A percentile compares a stretch with the other conserved stretches of the same genome.
These are phyloP conservation scores for Madurella mycetomatis DNA, from an alignment of 2,329 filamentous ascomycete species.

Conservation along the genomic window DNA sequence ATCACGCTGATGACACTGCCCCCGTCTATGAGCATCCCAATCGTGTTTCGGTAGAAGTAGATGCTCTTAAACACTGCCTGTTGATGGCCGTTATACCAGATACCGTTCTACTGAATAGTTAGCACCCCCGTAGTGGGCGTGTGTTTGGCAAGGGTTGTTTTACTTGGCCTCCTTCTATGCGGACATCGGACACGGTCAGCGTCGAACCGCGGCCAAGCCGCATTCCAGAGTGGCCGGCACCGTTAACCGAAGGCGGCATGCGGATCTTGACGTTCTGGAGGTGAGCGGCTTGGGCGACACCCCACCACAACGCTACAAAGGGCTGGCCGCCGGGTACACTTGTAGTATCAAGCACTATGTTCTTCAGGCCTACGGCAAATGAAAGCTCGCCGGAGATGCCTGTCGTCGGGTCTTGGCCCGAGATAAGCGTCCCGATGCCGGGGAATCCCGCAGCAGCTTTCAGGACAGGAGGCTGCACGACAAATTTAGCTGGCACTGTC, in stretches of 20 bases:
- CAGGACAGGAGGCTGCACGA: constrained; percentile 36
- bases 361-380: constrained; percentile 42
- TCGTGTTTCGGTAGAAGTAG: constrained; percentile 39
- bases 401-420: constrained; percentile 36
- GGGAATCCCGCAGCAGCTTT: constrained; percentile 37
- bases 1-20: constrained; percentile 40
- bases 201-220: constrained; percentile 39
- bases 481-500: neutral
- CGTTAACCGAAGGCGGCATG: constrained; percentile 35
- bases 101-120: constrained; percentile 34
- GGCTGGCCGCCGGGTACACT: constrained; percentile 31
- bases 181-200: constrained; percentile 38
- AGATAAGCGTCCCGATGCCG: constrained; percentile 31
- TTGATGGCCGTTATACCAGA: constrained; percentile 41
- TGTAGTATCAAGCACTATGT: constrained; percentile 41
- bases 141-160: neutral
- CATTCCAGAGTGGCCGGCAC: constrained; percentile 40
- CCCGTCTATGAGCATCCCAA: constrained; percentile 36
- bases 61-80: constrained; percentile 42
- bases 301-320: constrained; percentile 42
- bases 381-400: constrained; percentile 35
- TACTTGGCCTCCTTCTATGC: constrained; percentile 38
- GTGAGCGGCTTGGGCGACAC: constrained; percentile 41
- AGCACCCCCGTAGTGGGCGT: too few relatives aligned
- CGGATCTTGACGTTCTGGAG: constrained; percentile 41